These are phyloP conservation scores for Suillus clintonianus DNA, from an alignment of 768 basidiomycete genomes.

Conservation along the genomic window DNA sequence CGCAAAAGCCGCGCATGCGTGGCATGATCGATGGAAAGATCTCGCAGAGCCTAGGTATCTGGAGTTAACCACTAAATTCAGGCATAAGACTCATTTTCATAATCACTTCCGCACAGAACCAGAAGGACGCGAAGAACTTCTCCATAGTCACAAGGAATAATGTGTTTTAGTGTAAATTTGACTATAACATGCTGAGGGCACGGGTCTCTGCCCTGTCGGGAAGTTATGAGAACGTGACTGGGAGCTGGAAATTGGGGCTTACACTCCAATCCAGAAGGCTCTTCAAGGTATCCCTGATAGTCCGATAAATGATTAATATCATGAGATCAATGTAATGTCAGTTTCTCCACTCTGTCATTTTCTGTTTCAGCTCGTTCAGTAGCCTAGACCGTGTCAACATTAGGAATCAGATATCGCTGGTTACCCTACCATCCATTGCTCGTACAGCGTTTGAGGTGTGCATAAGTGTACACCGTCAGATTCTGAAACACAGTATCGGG, in stretches of 20 bases:
- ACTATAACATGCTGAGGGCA: not conserved
- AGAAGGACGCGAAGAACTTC: constrained; percentile 9
- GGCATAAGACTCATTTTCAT: constrained; percentile 16
- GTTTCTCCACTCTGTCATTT: constrained; percentile 10
- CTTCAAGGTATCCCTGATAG: not conserved
- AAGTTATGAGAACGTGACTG: not conserved
- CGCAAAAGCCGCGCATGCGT: constrained; percentile 16
- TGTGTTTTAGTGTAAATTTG: not conserved
- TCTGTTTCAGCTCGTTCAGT: constrained; percentile 4
- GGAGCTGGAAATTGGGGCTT: not conserved
- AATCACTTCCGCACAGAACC: constrained; percentile 17
- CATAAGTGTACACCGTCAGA: constrained; percentile 25
- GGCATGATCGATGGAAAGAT: not conserved
- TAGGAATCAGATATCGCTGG: not conserved
- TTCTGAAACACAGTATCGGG: constrained; percentile 10
- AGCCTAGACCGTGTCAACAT: not conserved
- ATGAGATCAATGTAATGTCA: constrained; percentile 7
- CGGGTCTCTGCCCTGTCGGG: not conserved
- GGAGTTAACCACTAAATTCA: not conserved
- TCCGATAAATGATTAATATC: not conserved
- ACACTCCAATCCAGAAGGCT: not conserved
- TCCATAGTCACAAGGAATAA: not conserved
- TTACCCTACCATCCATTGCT: constrained; percentile 7
- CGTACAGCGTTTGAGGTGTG: constrained; percentile 21
- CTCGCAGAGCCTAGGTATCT: constrained; percentile 14